Conservation (phyloP, 768 basidiomycete species). For the Candolleomyces eurysporus region DNA sequence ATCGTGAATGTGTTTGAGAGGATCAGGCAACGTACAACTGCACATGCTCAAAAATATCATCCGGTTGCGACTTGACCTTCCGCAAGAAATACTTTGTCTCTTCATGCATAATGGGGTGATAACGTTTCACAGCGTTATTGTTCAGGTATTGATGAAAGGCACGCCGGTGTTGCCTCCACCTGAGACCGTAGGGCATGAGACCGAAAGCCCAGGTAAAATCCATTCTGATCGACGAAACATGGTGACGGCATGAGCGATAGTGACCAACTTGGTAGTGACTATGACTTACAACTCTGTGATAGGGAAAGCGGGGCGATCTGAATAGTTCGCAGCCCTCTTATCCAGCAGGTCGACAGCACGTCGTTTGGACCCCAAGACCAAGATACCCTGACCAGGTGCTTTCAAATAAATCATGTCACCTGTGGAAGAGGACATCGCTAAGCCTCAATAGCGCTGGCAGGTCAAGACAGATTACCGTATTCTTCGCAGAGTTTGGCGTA, state of each 20-base stretch:
- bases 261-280: not conserved
- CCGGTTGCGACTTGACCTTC: conserved; percentile 5
- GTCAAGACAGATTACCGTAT: conserved; percentile 22
- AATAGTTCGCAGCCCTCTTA: conserved; percentile 25
- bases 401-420: conserved; percentile 21
- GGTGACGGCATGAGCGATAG: not conserved
- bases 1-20: no score
- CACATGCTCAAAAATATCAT: conserved; percentile 7
- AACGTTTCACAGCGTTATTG: not conserved
- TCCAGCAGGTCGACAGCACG: conserved; percentile 25
- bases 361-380: conserved; percentile 23
- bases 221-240: not conserved
- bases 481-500: conserved; percentile 35
- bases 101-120: conserved; percentile 8
- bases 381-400: conserved; percentile 21
- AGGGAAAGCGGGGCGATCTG: conserved; percentile 14
- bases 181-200: conserved; percentile 11
- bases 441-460: not conserved
- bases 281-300: not conserved
- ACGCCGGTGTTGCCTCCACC: conserved; percentile 13
- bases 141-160: conserved; percentile 14
- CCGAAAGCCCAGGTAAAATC: conserved; percentile 4
- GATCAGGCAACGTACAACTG: not conserved
- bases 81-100: conserved; percentile 3
- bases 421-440: not conserved